Evolutionary conservation across 495 filamentous ascomycete species (phyloP), one percentile per base, ranked within the genome.

Genomic region (Neurospora pannonica): DNA sequence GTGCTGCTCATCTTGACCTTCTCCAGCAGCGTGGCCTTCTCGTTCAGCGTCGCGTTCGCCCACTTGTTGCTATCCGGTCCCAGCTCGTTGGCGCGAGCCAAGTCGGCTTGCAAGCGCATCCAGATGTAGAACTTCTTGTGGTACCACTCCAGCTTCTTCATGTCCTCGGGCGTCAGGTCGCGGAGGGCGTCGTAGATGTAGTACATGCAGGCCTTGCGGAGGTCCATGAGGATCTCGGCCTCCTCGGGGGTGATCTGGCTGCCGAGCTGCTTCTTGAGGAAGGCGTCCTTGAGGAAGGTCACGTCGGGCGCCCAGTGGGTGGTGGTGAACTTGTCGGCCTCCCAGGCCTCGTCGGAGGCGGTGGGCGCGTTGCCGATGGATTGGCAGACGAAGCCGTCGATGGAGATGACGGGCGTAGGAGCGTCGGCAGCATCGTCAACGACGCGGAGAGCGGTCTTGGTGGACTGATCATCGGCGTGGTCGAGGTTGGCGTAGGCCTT

Each of bases 101-200:
- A 70, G 62, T 80, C 77, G 11, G 71, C 73, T 10, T 81, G 79
- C 15, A 77, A 73, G 10, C 72, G 36, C 79, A 81, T 81, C 79
- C 79, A 81, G n/a, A 80, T 75, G 72, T 81, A 81, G 54, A 81
- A 81, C 70, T 80, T 81, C 31, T 74, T 75, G 42, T 80, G 76
- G 37, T 79, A 74, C 77, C 76, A 74, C 40, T 75, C 76, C 31
- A 81, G 39, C 4, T 34, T 34, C 28, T 62, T 46, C 60, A 80
- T 69, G 38, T 80, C 78, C 17, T 43, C 34, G 4, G 74, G 9
- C 0, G 75, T 77, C 3, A 81, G 72, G 28, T 79, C 71, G 17
- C 31, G 38, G 0, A 81, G 76, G 6, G 79, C 78, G 67, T 80
- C 76, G 62, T 72, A 73, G n/a, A 81, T 78, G 75, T 72, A 80